phyloP scores from a whole-genome alignment of 805 yeast genomes.

The Sugiyamaella valdiviana region DNA sequence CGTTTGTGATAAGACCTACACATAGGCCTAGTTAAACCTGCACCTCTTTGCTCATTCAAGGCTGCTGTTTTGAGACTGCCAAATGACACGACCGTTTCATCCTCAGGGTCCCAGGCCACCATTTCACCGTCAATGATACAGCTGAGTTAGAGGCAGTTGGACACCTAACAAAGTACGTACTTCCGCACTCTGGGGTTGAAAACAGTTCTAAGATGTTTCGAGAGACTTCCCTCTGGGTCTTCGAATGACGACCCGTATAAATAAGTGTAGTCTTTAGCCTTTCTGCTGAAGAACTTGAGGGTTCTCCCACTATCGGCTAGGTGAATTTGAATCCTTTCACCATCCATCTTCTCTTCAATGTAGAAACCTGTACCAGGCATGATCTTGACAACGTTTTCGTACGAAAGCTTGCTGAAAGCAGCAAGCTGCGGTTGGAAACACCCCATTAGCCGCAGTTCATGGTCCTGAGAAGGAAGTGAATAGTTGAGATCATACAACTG shows the following conservation, averaged over 20 bases:
- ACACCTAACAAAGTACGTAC: background rate
- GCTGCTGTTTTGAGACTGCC: constrained; percentile 74
- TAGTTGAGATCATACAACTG: constrained; percentile 46
- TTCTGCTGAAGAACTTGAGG: constrained; percentile 54
- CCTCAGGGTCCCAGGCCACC: constrained; percentile 70
- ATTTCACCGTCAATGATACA: constrained; percentile 83
- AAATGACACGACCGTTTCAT: constrained; percentile 59
- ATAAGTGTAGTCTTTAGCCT: constrained; percentile 65
- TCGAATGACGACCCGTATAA: constrained; percentile 54
- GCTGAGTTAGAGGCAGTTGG: constrained; percentile 3
- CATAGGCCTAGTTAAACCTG: constrained; percentile 24
- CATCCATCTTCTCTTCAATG: constrained; percentile 90
- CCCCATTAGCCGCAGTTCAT: constrained; percentile 39
- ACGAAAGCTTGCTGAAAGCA: constrained; percentile 45
- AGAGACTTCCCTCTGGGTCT: constrained; percentile 43
- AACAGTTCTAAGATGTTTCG: constrained; percentile 44
- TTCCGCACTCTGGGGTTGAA: constrained; percentile 27
- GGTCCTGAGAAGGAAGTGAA: constrained; percentile 39
- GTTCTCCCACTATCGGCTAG: constrained; percentile 41
- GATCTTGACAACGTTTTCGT: constrained; percentile 44
- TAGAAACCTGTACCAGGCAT: constrained; percentile 46
- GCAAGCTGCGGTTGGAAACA: constrained; percentile 79
- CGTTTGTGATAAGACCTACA: background rate
- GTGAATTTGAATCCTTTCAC: constrained; percentile 82
- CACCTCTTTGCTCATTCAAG: constrained; percentile 41